phyloP scores from a whole-genome alignment of 129 eudicot species.

The Silybum marianum region DNA sequence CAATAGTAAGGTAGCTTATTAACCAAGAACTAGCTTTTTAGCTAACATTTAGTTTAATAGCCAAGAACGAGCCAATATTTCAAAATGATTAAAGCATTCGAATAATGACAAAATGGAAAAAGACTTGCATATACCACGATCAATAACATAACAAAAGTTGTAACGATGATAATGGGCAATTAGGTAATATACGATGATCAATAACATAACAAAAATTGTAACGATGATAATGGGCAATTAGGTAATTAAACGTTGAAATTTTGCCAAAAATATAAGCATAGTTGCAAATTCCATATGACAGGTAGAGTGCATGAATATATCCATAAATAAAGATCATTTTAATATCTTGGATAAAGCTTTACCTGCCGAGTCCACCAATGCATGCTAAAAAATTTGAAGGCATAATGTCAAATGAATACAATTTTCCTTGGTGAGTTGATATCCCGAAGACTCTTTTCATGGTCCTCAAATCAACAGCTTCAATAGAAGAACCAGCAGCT shows the following conservation, averaged over 20 bases:
- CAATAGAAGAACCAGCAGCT: slow-evolving; percentile 72
- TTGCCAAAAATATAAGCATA: neutral
- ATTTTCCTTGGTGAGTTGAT: slow-evolving; percentile 30
- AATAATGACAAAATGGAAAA: neutral
- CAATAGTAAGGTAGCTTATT: neutral
- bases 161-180: neutral
- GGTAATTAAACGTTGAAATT: neutral
- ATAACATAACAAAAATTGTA: neutral
- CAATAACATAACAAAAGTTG: neutral
- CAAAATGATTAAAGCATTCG: neutral
- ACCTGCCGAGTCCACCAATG: slow-evolving; percentile 74
- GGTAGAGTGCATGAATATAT: neutral
- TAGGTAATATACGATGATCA: neutral
- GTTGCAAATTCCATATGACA: neutral
- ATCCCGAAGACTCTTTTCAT: slow-evolving; percentile 57
- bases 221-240: neutral
- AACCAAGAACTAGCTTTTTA: neutral
- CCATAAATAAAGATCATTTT: neutral
- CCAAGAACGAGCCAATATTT: neutral
- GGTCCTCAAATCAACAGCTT: slow-evolving; percentile 78
- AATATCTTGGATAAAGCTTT: slow-evolving; percentile 12
- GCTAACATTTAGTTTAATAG: neutral
- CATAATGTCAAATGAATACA: slow-evolving; percentile 58
- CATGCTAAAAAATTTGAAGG: slow-evolving; percentile 77
- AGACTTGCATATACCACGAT: neutral